Percentiles rank a stretch among this genome's conserved stretches.
Evolutionary conservation across 225 moss, liverwort and hornwort species (phyloP).

Genomic region (Straminergon stramineum): DNA sequence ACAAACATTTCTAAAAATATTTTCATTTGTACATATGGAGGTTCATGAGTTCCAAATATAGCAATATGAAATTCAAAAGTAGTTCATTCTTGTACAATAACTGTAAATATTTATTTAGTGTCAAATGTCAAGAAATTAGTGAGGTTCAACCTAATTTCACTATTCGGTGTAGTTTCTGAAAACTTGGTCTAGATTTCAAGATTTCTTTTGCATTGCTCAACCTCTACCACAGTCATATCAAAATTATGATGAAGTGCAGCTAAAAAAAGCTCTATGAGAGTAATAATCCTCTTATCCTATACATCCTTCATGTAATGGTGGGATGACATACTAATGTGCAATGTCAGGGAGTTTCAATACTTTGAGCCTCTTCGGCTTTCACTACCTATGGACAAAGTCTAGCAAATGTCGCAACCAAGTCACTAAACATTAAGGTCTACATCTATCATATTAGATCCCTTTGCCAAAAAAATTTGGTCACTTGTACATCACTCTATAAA

Average conservation of each 20-base stretch:
- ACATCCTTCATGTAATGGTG: not conserved
- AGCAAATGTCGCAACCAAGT: not conserved
- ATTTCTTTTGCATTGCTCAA: too few relatives aligned
- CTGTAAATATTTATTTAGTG: too few relatives aligned
- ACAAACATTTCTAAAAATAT: too few relatives aligned
- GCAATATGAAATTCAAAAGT: too few relatives aligned
- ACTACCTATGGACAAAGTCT: not conserved
- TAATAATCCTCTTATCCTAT: not conserved
- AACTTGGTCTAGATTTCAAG: too few relatives aligned
- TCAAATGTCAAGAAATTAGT: too few relatives aligned
- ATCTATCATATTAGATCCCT: not conserved
- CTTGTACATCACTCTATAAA: not conserved
- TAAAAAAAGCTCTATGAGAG: constrained; percentile 47
- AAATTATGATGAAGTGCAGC: constrained; percentile 68
- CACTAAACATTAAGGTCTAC: not conserved
- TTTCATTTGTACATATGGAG: too few relatives aligned
- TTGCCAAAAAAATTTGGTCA: not conserved
- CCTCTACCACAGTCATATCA: constrained; percentile 63
- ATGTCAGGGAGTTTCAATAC: not conserved
- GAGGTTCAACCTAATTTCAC: too few relatives aligned
- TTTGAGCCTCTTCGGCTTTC: not conserved
- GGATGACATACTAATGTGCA: not conserved
- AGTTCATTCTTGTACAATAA: too few relatives aligned
- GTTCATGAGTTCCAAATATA: too few relatives aligned
- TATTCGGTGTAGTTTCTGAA: too few relatives aligned